Conservation (phyloP, 352 stramenopile genomes). For the Phytophthora citricola region DNA sequence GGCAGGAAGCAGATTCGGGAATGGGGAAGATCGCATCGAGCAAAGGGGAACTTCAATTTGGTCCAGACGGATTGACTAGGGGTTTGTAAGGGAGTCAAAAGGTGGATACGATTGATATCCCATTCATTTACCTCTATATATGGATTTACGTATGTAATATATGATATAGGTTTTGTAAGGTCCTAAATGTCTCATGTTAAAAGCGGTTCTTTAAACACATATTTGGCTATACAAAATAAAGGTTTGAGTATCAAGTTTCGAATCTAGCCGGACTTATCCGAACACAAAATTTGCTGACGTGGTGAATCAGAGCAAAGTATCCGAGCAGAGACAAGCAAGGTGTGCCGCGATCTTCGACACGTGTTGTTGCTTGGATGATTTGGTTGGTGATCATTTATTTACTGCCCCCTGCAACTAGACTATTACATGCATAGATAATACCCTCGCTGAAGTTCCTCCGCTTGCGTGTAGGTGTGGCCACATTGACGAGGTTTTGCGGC, state of each 20-base stretch:
- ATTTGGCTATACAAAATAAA: neutral
- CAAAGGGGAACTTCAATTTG: conserved; percentile 12
- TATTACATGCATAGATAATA: too few relatives aligned
- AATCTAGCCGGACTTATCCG: neutral
- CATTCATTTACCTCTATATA: too few relatives aligned
- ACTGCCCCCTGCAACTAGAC: neutral
- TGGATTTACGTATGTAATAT: too few relatives aligned
- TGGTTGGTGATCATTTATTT: neutral
- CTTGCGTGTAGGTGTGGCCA: too few relatives aligned
- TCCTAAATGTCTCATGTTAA: neutral
- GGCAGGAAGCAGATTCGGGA: conserved; percentile 27
- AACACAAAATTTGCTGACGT: neutral
- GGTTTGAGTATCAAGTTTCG: neutral
- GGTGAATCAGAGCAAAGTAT: neutral
- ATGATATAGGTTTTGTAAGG: neutral
- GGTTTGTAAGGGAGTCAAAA: neutral
- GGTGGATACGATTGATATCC: too few relatives aligned
- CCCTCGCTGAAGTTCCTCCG: too few relatives aligned
- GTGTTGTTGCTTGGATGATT: neutral
- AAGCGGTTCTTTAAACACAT: neutral
- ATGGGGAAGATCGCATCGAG: conserved; percentile 7
- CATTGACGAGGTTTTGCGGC: too few relatives aligned
- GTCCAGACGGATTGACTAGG: conserved; percentile 1
- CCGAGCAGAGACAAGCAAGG: neutral
- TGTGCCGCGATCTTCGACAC: neutral